Evolutionary conservation across 2,329 filamentous ascomycete genomes (phyloP).

Genomic region (Stenocarpella maydis): DNA sequence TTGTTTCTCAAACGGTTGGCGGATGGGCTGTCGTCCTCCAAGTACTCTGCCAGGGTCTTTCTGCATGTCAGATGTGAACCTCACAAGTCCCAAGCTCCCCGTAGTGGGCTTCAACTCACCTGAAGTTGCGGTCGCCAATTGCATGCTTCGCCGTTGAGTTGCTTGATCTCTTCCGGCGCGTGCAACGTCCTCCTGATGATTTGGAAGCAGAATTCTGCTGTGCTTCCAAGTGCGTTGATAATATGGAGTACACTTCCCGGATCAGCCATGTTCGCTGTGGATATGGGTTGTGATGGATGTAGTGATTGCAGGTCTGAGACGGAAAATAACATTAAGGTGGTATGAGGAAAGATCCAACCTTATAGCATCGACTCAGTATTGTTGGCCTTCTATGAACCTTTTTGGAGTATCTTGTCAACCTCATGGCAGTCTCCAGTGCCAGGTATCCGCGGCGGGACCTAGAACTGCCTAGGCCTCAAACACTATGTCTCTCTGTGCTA

Average conservation of each 20-base stretch:
- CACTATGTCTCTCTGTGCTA: neutral
- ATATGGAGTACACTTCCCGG: neutral
- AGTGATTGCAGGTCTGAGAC: neutral
- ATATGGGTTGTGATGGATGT: too few species aligned
- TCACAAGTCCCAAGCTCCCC: too few species aligned
- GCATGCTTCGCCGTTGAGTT: neutral
- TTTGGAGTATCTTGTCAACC: neutral
- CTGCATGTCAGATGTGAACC: neutral
- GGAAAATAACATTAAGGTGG: neutral
- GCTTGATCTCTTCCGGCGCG: neutral
- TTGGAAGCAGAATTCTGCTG: neutral
- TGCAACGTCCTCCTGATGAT: neutral
- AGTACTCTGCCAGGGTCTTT: neutral
- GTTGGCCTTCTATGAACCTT: neutral
- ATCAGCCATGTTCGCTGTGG: slow-evolving; percentile 2
- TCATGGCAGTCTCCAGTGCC: neutral
- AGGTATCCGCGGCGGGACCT: neutral
- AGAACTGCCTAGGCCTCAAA: neutral
- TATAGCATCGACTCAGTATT: neutral
- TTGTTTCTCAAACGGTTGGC: neutral
- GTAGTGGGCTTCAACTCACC: neutral
- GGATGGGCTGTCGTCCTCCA: neutral
- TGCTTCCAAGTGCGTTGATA: neutral
- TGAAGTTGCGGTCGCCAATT: slow-evolving; percentile 11
- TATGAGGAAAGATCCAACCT: neutral